Percentiles rank a stretch among this genome's conserved stretches.
Conservation (phyloP, 2,329 filamentous ascomycete species). For the Arthrinium puccinioides region DNA sequence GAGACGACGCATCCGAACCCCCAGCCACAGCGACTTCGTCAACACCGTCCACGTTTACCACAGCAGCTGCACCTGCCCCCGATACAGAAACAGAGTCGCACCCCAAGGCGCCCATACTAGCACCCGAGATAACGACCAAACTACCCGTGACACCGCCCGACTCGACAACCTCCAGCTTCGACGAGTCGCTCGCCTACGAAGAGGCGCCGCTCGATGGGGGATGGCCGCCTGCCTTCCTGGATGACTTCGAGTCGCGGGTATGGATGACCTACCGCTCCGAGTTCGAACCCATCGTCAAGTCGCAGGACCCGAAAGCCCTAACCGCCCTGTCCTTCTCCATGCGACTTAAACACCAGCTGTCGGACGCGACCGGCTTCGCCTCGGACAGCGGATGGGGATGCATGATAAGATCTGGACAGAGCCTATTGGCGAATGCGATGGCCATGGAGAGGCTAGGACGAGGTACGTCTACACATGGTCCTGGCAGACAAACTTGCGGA, state of each 20-base stretch:
- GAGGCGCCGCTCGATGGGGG: conserved; percentile 41
- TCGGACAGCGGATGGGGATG: conserved; percentile 97
- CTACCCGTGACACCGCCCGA: conserved; percentile 38
- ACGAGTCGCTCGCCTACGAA: conserved; percentile 43
- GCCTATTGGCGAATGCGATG: conserved; percentile 81
- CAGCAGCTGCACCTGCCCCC: neutral
- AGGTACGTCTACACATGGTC: too few species aligned
- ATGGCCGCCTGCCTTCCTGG: conserved; percentile 81
- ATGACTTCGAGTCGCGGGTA: conserved; percentile 86
- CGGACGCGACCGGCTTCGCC: conserved; percentile 75
- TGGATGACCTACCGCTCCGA: conserved; percentile 96
- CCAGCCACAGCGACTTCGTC: too few species aligned
- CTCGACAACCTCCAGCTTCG: conserved; percentile 43
- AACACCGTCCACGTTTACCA: too few species aligned
- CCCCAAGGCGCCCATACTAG: neutral
- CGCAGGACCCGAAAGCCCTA: conserved; percentile 62
- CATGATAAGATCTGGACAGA: conserved; percentile 96
- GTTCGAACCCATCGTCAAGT: conserved; percentile 76
- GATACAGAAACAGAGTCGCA: neutral
- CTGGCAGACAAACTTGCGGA: neutral
- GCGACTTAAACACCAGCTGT: conserved; percentile 72
- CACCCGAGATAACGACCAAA: conserved; percentile 14
- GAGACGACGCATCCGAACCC: too few species aligned
- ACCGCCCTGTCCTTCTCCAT: conserved; percentile 75
- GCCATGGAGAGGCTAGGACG: conserved; percentile 67